Conservation (phyloP, 768 basidiomycete genomes). For the Lentinula sp. region DNA sequence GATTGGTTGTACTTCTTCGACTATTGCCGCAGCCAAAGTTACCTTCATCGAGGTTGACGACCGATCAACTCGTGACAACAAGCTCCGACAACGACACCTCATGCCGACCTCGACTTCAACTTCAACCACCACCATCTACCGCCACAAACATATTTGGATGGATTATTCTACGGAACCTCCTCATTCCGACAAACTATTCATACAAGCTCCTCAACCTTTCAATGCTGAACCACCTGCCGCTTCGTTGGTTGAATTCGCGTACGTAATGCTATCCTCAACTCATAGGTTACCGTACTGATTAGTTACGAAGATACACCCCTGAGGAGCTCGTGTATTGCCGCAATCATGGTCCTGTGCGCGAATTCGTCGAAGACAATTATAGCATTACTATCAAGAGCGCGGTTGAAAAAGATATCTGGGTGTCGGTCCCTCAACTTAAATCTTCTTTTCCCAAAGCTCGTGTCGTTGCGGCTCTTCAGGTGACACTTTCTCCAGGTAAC, state of each 20-base stretch:
- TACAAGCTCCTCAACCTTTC: slow-evolving; percentile 47
- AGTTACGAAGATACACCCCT: slow-evolving; percentile 38
- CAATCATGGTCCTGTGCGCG: slow-evolving; percentile 60
- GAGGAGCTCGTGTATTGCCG: slow-evolving; percentile 62
- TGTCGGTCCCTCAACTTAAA: slow-evolving; percentile 35
- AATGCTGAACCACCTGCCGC: slow-evolving; percentile 63
- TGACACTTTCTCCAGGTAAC: slow-evolving; percentile 10
- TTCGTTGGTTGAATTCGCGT: slow-evolving; percentile 46
- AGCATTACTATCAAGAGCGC: slow-evolving; percentile 30
- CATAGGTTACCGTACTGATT: background rate
- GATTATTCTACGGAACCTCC: slow-evolving; percentile 38
- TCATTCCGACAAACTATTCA: slow-evolving; percentile 39
- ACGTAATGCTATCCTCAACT: background rate
- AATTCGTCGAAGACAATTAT: slow-evolving; percentile 42
- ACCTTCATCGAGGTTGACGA: background rate
- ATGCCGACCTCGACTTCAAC: background rate
- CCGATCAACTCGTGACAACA: background rate
- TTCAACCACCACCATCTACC: slow-evolving; percentile 1
- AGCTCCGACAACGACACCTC: slow-evolving; percentile 3
- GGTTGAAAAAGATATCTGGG: slow-evolving; percentile 21
- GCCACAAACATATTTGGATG: background rate
- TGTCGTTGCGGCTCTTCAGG: slow-evolving; percentile 54
- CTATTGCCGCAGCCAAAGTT: background rate
- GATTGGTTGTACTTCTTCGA: background rate
- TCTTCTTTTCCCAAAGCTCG: slow-evolving; percentile 30